Evolutionary conservation across 495 filamentous ascomycete species (phyloP), one percentile per base, ranked within the genome.

Genomic region (Aspergillus affinis): DNA sequence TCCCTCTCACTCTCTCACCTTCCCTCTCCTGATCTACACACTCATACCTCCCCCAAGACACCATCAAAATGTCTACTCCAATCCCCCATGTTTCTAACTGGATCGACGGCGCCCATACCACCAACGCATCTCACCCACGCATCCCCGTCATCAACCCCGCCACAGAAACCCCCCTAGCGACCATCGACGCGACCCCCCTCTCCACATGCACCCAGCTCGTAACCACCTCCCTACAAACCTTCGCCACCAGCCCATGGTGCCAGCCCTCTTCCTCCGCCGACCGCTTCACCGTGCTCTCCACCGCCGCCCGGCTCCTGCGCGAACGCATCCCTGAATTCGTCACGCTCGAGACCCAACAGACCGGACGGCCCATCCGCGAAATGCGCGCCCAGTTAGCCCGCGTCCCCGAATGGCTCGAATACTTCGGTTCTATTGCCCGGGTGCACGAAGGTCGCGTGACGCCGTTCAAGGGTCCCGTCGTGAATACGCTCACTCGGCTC

Each of bases 301-400:
- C 76, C 58, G 80, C 80, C 41, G 83, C 85, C 10, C 58, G 54
- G 0, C 72, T 86, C 0, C 79, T 89, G 15, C 72, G 76, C 5
- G 65, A 73, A 10, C 70, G 74, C 20, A 65, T 88, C 6, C 72
- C 78, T 0, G 71, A 75, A 8, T 74, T 89, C 47, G 79, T 87
- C 51, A 65, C 70, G 3, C 71, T 86, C 10, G 86, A 89, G 67
- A 80, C 84, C 10, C 75, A 65, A 21, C 86, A 89, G 61, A 89
- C 86, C 0, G 86, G 86, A 29, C 81, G 86, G 0, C 82, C 79
- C 0, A 77, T 86, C 56, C 82, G 84, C 15, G 86, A 89, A 63
- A 86, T 89, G 86, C 78, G 78, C 5, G 82, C 86, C 2, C 86
- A 89, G 64, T 78, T 88, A 0, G 79, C 82, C 0, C 83, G 82